A percentile compares a stretch with the other conserved stretches of the same genome.
Conservation (phyloP, 768 basidiomycete genomes). For the Boletellus emodensis region DNA sequence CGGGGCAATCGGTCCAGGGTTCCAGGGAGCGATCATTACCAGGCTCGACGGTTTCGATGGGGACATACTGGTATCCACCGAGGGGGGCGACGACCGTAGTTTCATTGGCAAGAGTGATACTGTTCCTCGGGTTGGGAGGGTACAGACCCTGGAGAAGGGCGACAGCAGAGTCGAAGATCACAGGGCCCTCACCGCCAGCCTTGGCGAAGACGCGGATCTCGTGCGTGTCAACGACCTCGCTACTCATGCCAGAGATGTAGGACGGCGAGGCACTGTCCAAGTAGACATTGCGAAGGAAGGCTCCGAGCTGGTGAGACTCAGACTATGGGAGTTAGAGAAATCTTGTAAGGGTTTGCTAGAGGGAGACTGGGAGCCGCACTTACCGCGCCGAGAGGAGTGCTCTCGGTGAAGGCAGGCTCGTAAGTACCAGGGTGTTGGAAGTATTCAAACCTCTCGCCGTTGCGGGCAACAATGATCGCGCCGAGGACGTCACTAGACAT, state of each 20-base stretch:
- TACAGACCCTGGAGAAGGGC: constrained; percentile 83
- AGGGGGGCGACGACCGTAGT: constrained; percentile 68
- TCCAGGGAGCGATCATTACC: constrained; percentile 79
- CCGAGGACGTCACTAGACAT: constrained; percentile 59
- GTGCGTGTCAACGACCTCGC: constrained; percentile 67
- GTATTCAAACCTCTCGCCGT: constrained; percentile 68
- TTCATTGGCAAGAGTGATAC: constrained; percentile 75
- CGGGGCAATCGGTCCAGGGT: constrained; percentile 67
- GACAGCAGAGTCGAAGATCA: constrained; percentile 82
- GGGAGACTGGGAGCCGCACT: constrained; percentile 13
- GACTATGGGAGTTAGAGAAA: constrained; percentile 36
- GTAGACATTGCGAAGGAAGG: constrained; percentile 60
- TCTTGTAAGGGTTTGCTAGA: neutral
- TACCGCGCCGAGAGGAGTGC: constrained; percentile 74
- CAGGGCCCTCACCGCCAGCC: constrained; percentile 79
- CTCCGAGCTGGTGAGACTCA: constrained; percentile 65
- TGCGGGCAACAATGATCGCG: constrained; percentile 73
- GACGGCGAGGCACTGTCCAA: constrained; percentile 62
- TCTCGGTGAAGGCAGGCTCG: constrained; percentile 56
- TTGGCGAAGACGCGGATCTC: constrained; percentile 77
- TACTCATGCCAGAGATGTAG: constrained; percentile 61
- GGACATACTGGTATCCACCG: constrained; percentile 82
- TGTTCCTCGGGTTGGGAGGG: constrained; percentile 73
- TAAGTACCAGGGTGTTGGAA: constrained; percentile 73
- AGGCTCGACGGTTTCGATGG: constrained; percentile 86